Conservation (phyloP, 345 rosid species). For the Litchi chinensis region DNA sequence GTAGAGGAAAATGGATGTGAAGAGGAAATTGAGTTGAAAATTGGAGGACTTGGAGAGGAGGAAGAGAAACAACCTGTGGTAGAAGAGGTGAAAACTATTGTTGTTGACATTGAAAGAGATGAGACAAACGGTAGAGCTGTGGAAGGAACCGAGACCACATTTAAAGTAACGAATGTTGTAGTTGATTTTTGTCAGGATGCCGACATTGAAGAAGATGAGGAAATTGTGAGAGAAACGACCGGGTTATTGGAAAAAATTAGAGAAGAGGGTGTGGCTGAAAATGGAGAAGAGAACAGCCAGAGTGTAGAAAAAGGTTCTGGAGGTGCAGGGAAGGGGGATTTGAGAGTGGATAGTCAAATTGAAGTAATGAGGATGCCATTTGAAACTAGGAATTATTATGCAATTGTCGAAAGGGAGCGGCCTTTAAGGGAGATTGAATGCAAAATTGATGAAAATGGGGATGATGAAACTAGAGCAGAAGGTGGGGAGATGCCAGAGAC, state of each 20-base stretch:
- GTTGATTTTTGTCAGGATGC: constrained; percentile 22
- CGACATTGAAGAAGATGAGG: constrained; percentile 33
- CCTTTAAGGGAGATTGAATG: constrained; percentile 14
- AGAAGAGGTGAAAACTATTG: background rate
- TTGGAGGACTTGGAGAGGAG: constrained; percentile 1
- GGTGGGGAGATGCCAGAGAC: background rate
- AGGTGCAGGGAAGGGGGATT: constrained; percentile 11
- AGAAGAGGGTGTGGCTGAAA: constrained; percentile 38
- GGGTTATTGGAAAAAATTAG: constrained; percentile 46
- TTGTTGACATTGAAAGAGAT: constrained; percentile 21
- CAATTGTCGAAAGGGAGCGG: constrained; percentile 3
- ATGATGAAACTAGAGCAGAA: background rate
- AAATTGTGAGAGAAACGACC: constrained; percentile 41
- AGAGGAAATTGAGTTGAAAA: constrained; percentile 21
- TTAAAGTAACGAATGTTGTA: constrained; percentile 22
- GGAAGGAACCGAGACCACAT: constrained; percentile 5
- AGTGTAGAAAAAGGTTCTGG: background rate
- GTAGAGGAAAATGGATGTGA: constrained; percentile 9
- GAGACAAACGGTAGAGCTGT: background rate
- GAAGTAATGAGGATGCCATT: constrained; percentile 7
- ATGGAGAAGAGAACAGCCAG: constrained; percentile 13
- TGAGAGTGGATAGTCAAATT: background rate
- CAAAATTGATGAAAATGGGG: constrained; percentile 16
- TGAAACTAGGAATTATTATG: constrained; percentile 11
- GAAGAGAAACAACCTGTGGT: constrained; percentile 8